Conservation (phyloP, 495 filamentous ascomycete genomes). For the Tricharina praecox region DNA sequence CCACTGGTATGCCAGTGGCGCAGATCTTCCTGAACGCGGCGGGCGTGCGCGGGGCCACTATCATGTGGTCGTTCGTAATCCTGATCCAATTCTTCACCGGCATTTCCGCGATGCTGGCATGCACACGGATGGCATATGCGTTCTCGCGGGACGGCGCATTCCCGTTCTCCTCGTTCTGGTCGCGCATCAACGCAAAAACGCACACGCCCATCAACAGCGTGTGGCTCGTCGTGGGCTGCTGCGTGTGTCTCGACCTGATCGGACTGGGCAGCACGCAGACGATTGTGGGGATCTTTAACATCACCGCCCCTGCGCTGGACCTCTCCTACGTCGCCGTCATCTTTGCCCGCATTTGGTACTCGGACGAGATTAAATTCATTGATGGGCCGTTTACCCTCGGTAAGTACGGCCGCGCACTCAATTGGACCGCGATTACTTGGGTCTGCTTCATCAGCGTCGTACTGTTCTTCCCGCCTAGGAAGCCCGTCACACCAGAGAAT, state of each 20-base stretch:
- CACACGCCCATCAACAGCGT: slow-evolving; percentile 52
- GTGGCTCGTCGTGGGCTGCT: slow-evolving; percentile 54
- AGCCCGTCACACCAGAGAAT: slow-evolving; percentile 45
- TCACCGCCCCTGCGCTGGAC: slow-evolving; percentile 54
- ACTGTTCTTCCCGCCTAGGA: slow-evolving; percentile 46
- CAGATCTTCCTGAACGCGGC: slow-evolving; percentile 58
- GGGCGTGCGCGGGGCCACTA: slow-evolving; percentile 40
- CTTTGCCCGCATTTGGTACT: slow-evolving; percentile 43
- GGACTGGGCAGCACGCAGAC: slow-evolving; percentile 53
- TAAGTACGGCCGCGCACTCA: slow-evolving; percentile 41
- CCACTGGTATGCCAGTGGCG: slow-evolving; percentile 49
- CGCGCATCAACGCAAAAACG: slow-evolving; percentile 40
- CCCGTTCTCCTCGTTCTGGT: slow-evolving; percentile 48
- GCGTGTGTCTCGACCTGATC: slow-evolving; percentile 43
- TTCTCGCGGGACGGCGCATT: slow-evolving; percentile 55
- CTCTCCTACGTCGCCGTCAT: slow-evolving; percentile 54
- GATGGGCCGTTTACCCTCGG: slow-evolving; percentile 50
- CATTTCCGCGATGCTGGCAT: slow-evolving; percentile 52
- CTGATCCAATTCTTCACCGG: slow-evolving; percentile 58
- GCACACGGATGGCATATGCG: slow-evolving; percentile 57
- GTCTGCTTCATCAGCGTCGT: slow-evolving; percentile 51
- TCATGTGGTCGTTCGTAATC: slow-evolving; percentile 55
- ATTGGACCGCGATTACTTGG: slow-evolving; percentile 45
- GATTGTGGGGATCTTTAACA: slow-evolving; percentile 51
- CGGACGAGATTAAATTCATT: slow-evolving; percentile 39